Base-by-base conservation (phyloP, 495 filamentous ascomycete genomes). In the Penicillium samsonianum region DNA sequence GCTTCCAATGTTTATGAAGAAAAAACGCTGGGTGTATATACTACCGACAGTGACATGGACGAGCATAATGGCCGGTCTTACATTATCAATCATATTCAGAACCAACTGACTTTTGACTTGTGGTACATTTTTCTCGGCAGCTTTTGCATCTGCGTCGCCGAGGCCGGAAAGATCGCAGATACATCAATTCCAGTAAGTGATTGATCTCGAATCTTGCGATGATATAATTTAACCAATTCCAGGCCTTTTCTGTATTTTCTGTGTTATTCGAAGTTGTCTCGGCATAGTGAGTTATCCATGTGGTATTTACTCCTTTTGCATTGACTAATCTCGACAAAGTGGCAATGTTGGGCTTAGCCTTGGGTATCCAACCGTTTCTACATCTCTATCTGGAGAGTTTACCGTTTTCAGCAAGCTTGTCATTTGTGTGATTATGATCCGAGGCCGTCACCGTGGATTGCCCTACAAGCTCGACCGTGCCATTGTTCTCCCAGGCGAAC, bases 381-480 rank as follows among this genome's bases (percentile, higher is more conserved):
- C 89, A 3, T 89, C 87, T 2, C 87, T 98, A 53, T 87, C 80
- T 30, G 85, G 80, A 12, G 77, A 93, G 62, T 94, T 98, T 64
- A 79, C 72, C 2, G 79, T 83, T 8, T 71, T 95, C 26, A 87
- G 85, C 30, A 98, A 96, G 67, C 82, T 96, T 8, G 86, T 96
- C 42, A 83, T 96, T 53, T 87, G 93, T 55, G 86, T 86, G 14
- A 92, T 95, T 90, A 86, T 92, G 80, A 84, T 96, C 37, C 86
- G 92, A 64, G 93, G 92, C 12, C 80, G 93, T 3, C 92, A 96
- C 71, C 87, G 93, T 64, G 92, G 91, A 42, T 74, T 97, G 4
- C 93, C 92, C 0, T 94, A 96, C 67, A 87, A 89, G 31, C 81
- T 98, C 1, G 93, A 98, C 67, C 86, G 90, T 12, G 92, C 92